These are phyloP conservation scores for Mycena indigotica DNA, from an alignment of 768 basidiomycete genomes.

Conservation along the genomic window DNA sequence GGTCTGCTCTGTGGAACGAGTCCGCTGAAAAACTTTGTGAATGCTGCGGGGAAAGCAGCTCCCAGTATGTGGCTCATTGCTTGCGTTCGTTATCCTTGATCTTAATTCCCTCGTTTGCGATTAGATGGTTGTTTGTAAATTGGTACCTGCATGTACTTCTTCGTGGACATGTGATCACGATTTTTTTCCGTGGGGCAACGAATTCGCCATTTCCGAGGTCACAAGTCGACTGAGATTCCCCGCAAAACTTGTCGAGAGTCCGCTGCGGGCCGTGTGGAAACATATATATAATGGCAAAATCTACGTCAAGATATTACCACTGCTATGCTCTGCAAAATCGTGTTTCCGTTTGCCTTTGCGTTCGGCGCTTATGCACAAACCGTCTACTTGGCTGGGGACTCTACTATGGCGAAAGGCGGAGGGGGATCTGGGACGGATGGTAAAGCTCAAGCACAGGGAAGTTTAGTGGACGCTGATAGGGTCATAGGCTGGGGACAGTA, in stretches of 20 bases:
- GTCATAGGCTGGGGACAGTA: conserved; percentile 48
- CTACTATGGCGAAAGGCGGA: conserved; percentile 45
- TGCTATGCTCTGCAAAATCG: conserved; percentile 19
- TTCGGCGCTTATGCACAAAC: conserved; percentile 34
- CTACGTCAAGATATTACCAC: too few species aligned
- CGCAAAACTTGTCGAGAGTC: neutral
- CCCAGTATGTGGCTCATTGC: conserved; percentile 1
- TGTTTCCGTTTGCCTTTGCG: conserved; percentile 13
- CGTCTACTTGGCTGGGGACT: conserved; percentile 47
- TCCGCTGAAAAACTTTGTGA: conserved; percentile 28
- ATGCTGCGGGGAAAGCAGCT: conserved; percentile 21
- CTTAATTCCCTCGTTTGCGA: too few species aligned
- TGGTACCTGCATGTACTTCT: neutral
- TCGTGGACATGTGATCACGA: conserved; percentile 11
- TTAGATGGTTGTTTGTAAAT: conserved; percentile 18
- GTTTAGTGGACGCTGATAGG: too few species aligned
- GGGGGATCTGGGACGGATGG: conserved; percentile 42
- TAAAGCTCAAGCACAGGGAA: too few species aligned
- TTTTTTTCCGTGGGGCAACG: neutral
- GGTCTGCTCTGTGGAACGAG: conserved; percentile 34
- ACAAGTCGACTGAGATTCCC: neutral
- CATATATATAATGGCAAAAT: neutral
- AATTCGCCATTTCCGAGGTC: conserved; percentile 3
- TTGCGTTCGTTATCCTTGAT: too few species aligned
- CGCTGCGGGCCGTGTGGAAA: conserved; percentile 6